These are phyloP conservation scores for Spinacia oleracea DNA, from an alignment of 179 eudicot species.

Conservation along the genomic window DNA sequence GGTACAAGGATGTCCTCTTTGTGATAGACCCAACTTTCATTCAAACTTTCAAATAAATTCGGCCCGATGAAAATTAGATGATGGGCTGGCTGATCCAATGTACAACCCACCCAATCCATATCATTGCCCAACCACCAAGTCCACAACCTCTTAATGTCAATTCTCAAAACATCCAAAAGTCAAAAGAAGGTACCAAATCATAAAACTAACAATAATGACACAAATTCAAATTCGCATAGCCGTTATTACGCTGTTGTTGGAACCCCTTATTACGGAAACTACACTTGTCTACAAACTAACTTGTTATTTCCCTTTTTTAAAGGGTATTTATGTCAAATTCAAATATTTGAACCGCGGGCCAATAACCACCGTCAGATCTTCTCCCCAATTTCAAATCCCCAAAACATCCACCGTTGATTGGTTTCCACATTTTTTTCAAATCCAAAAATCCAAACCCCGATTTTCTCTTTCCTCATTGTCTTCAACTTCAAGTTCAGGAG, in stretches of 20 bases:
- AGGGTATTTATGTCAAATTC: conserved; percentile 7
- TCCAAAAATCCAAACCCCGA: neutral
- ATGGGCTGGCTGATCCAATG: neutral
- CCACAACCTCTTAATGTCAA: neutral
- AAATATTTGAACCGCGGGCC: conserved; percentile 26
- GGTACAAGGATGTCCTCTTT: too few relatives aligned
- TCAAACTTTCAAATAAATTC: too few relatives aligned
- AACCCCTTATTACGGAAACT: neutral
- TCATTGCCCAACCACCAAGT: neutral
- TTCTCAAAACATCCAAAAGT: too few relatives aligned
- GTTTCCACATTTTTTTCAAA: neutral
- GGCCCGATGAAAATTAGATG: too few relatives aligned
- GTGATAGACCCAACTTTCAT: too few relatives aligned
- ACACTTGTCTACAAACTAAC: neutral
- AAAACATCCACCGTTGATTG: neutral
- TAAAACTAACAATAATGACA: neutral
- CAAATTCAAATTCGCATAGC: conserved; percentile 27
- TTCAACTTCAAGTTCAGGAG: neutral
- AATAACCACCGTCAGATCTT: conserved; percentile 14
- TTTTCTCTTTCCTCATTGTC: neutral
- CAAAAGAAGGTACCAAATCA: neutral
- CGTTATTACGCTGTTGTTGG: conserved; percentile 4
- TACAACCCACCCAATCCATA: neutral
- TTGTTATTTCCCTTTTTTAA: neutral
- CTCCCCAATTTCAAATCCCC: conserved; percentile 6